Conservation (phyloP, 2,329 filamentous ascomycete species). For the Claviceps humidiphila region DNA sequence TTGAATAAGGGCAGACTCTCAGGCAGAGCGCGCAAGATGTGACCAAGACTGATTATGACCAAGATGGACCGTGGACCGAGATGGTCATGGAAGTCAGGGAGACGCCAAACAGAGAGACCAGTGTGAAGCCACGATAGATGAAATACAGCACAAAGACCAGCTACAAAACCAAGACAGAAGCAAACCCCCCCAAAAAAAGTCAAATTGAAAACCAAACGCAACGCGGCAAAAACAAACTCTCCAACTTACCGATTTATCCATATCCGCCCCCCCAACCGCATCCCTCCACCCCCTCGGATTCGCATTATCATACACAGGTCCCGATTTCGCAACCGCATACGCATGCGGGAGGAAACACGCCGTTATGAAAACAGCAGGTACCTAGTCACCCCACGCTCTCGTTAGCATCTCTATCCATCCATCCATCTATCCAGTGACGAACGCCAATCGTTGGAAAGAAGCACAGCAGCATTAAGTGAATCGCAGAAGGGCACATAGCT, state of each 20-base stretch:
- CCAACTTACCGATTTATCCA: slow-evolving; percentile 16
- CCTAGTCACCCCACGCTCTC: slow-evolving; percentile 12
- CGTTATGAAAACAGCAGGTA: slow-evolving; percentile 25
- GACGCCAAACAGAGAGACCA: neutral
- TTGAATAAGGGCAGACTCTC: no score
- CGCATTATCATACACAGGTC: slow-evolving; percentile 23
- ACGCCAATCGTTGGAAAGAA: no score
- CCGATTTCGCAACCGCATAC: slow-evolving; percentile 18
- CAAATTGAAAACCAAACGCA: neutral
- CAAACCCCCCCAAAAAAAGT: neutral
- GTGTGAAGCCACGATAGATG: neutral
- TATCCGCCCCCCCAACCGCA: slow-evolving; percentile 18
- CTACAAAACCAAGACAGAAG: neutral
- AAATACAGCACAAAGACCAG: no score
- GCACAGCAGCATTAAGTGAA: no score
- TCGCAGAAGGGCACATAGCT: no score
- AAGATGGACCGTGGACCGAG: no score
- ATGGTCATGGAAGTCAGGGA: neutral
- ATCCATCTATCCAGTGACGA: no score
- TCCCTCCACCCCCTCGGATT: slow-evolving; percentile 24
- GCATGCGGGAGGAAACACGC: slow-evolving; percentile 22
- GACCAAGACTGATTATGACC: no score
- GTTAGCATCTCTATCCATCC: no score
- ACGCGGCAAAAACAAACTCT: neutral
- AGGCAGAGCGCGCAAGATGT: no score